phyloP scores from a whole-genome alignment of 805 yeast species.

The Lipomyces chichibuensis region DNA sequence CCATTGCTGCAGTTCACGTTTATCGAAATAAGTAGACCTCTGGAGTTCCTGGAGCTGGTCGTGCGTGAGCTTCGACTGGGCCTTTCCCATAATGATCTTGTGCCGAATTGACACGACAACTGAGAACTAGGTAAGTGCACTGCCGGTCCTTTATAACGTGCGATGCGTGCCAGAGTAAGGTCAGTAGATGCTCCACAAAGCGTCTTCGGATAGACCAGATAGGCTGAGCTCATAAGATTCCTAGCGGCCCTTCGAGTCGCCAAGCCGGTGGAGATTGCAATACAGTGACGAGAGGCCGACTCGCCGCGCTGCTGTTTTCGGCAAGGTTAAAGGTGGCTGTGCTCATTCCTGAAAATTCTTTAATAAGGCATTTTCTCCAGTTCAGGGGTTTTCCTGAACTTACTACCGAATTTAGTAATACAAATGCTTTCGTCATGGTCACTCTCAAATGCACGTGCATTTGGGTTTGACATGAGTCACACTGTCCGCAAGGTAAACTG shows the following conservation, averaged over 20 bases:
- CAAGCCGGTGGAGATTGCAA: background rate
- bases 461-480: background rate
- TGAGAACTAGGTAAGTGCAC: background rate
- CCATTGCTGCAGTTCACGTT: constrained; percentile 97
- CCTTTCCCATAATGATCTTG: constrained; percentile 75
- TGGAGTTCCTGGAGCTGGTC: constrained; percentile 84
- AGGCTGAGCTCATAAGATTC: background rate
- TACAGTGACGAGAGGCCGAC: background rate
- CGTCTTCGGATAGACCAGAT: background rate
- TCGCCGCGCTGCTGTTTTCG: background rate
- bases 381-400: background rate
- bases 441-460: background rate
- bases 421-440: background rate
- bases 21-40: constrained; percentile 86
- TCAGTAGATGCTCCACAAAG: background rate
- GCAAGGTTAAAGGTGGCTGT: background rate
- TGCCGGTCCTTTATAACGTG: background rate
- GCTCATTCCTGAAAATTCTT: background rate
- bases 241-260: background rate
- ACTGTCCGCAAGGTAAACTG: background rate
- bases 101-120: background rate
- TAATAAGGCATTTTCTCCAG: background rate
- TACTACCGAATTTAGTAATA: background rate
- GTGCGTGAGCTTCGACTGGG: constrained; percentile 87
- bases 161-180: background rate